phyloP scores from a whole-genome alignment of 2,329 filamentous ascomycete genomes.

The Emmonsiellopsis sp. region DNA sequence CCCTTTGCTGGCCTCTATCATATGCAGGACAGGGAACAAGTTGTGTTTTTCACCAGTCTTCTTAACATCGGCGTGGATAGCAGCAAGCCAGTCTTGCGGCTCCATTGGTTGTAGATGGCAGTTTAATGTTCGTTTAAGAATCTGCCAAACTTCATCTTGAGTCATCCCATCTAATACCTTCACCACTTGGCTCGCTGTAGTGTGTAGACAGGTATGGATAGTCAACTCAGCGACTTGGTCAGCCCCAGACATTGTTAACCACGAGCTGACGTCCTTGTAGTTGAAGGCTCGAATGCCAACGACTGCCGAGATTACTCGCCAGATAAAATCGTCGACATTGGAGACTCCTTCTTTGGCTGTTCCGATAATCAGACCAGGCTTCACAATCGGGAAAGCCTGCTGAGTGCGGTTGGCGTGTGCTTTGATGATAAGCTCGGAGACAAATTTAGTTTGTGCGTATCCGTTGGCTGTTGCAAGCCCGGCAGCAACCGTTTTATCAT shows the following conservation, averaged over 20 bases:
- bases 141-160: not conserved
- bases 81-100: not conserved
- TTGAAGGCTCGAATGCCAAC: not conserved
- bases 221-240: not conserved
- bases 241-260: not conserved
- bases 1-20: constrained; percentile 5
- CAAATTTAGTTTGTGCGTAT: constrained; percentile 14
- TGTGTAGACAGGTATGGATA: not conserved
- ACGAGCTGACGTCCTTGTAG: not conserved
- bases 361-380: constrained; percentile 16
- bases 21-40: constrained; percentile 8
- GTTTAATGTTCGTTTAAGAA: not conserved
- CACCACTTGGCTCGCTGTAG: not conserved
- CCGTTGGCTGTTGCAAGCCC: constrained; percentile 7
- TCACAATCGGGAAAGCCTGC: constrained; percentile 9
- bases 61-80: constrained; percentile 1
- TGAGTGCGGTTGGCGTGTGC: constrained; percentile 1
- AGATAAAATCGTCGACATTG: constrained; percentile 13
- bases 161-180: not conserved
- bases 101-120: not conserved
- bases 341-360: constrained; percentile 9
- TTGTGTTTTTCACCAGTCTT: constrained; percentile 2
- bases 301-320: constrained; percentile 7
- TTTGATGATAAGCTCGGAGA: constrained; percentile 14
- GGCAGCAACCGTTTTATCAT: not conserved